phyloP scores from a whole-genome alignment of 768 basidiomycete genomes.

The Pisolithus microcarpus region DNA sequence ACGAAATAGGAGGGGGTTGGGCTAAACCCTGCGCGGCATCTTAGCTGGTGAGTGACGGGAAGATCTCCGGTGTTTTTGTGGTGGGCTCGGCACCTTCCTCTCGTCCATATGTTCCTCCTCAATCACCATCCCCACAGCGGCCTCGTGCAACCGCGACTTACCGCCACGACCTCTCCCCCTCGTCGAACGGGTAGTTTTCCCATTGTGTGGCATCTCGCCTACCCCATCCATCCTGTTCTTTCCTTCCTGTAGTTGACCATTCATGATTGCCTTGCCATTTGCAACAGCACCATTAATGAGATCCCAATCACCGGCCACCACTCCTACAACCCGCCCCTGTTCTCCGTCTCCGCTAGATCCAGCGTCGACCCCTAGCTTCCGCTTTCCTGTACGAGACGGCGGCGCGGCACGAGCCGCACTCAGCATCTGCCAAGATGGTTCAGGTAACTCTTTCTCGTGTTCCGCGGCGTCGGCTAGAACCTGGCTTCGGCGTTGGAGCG shows the following conservation, averaged over 20 bases:
- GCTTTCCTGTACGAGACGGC: constrained; percentile 27
- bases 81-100: constrained; percentile 17
- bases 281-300: not conserved
- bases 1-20: constrained; percentile 4
- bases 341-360: constrained; percentile 20
- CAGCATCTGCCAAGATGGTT: constrained; percentile 56
- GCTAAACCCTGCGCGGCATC: constrained; percentile 14
- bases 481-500: constrained; percentile 42
- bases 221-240: not conserved
- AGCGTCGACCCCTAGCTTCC: constrained; percentile 28
- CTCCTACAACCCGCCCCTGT: constrained; percentile 1
- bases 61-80: constrained; percentile 26
- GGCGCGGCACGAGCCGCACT: constrained; percentile 17
- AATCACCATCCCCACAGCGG: constrained; percentile 20
- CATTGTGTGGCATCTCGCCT: not conserved
- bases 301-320: not conserved
- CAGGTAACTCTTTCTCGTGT: constrained; percentile 31
- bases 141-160: constrained; percentile 20
- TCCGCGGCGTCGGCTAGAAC: constrained; percentile 43
- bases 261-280: not conserved
- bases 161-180: constrained; percentile 15
- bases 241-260: not conserved
- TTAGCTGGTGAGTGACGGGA: constrained; percentile 30
- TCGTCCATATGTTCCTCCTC: constrained; percentile 21
- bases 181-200: constrained; percentile 11